Evolutionary conservation across 2,329 filamentous ascomycete species (phyloP), one percentile per base, ranked within the genome.

Genomic region (Venturia oleaginea): DNA sequence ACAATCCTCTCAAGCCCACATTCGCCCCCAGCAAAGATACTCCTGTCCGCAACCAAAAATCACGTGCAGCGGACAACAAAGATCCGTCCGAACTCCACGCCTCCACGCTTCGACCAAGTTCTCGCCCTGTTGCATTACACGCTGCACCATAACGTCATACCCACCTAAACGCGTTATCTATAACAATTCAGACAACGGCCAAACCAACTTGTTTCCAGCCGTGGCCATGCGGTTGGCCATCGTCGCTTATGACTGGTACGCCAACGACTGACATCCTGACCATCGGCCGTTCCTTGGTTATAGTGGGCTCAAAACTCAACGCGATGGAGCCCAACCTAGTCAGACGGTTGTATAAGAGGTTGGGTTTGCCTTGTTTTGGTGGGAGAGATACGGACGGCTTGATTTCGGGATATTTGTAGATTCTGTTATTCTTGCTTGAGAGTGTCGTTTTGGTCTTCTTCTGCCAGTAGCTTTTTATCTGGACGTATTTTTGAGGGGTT

Each of bases 251-350:
- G 11, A 57, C 51, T 57, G 51, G 51, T 57, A 57, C 51, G 30
- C 17, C 51, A 34, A 34, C 19, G 10, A 15, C 24, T 30, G 32
- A 57, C 15, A 57, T 34, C 17, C 46, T 51, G 46, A 51, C 46
- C 11, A 6, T 22, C 27, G 4, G 22, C 10, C n/a, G 51, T 57
- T 32, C 51, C 51, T 57, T 57, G 51, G 15, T 57, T 30, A 57
- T 57, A n/a, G 51, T 57, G 51, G 27, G 51, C 51, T 17, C 51
- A 34, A 4, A 15, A 34, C 24, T 55, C 51, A 55, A n/a, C 51
- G 51, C 27, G 17, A 34, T 57, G 30, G 51, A 57, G 30, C 51
- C 51, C 51, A 57, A 57, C 51, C n/a, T n/a, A n/a, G n/a, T n/a
- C n/a, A 19, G 24, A 34, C 22, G n/a, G n/a, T n/a, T 34, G 15